Evolutionary conservation across 1,139 yeast genomes (phyloP).

Genomic region (Taphrina confusa): DNA sequence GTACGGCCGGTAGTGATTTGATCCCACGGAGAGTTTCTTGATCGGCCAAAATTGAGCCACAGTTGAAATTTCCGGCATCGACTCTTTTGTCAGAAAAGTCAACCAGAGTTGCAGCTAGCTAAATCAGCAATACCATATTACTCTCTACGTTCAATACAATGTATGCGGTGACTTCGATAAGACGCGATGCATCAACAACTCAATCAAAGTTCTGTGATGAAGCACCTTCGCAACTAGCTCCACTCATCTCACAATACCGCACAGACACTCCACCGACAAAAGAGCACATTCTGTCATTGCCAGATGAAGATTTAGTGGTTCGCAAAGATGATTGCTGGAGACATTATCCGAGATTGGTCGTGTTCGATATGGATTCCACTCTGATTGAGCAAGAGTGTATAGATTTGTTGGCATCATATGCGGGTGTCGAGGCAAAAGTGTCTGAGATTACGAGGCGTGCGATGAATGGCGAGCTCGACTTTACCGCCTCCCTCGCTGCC

Average conservation of each 20-base stretch:
- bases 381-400: conserved; percentile 94
- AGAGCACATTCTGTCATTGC: not conserved
- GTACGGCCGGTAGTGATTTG: too few relatives aligned
- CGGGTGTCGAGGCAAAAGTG: conserved; percentile 73
- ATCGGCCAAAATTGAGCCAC: too few relatives aligned
- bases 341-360: conserved; percentile 56
- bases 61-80: too few relatives aligned
- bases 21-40: too few relatives aligned
- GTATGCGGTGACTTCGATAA: conserved; percentile 29
- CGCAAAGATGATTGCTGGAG: conserved; percentile 30
- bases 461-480: conserved; percentile 96
- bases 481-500: conserved; percentile 72
- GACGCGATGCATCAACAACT: not conserved
- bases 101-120: too few relatives aligned
- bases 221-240: conserved; percentile 3
- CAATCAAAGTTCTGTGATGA: conserved; percentile 1
- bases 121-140: too few relatives aligned
- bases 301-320: conserved; percentile 22
- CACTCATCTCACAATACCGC: conserved; percentile 13
- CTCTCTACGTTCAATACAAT: too few relatives aligned
- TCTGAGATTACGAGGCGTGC: conserved; percentile 83
- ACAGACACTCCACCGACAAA: conserved; percentile 14
- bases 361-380: conserved; percentile 98
- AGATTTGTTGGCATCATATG: conserved; percentile 87
- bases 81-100: too few relatives aligned